Evolutionary conservation across 2,329 filamentous ascomycete genomes (phyloP), one percentile per base, ranked within the genome.

Genomic region (Paramyrothecium sp.): DNA sequence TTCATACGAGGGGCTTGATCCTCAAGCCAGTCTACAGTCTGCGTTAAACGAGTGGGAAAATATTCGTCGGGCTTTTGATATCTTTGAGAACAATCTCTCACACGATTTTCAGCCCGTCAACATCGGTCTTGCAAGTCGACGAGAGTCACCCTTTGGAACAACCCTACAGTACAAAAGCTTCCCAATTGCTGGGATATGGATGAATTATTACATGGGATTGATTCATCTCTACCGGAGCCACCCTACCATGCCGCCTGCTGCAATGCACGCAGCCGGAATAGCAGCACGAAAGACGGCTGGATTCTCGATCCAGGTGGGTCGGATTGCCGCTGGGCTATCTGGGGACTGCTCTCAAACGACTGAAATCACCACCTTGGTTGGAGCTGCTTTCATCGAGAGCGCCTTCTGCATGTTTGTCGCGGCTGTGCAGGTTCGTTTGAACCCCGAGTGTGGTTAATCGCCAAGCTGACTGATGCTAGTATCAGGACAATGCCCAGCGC

Each of bases 231-330:
- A 94, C 58, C 84, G 95, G 34, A 82, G 88, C 1, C 93, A 97
- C 64, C 95, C 95, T 0, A 85, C 84, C 22, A 97, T 97, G 92
- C 94, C 93, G 1, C 92, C 94, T 0, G 88, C 93, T 10, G 90
- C 92, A 38, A 92, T 96, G 85, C 85, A 92, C 65, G 92, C 95
- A 3, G 92, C 92, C 0, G 89, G 89, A 8, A 81, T 96, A 61
- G 87, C 90, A 11, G 91, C 92, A 1, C 78, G 78, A 16, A 84
- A 89, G 53, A 97, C 94, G 1, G 84, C 81, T 3, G 76, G 76
- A 0, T 90, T 86, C 71, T 90, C 92, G 1, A 87, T 87, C 59
- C 82, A 88, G 61, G 86, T 97, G 58, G 93, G 92, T 8, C 86
- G 89, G 21, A 94, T 98, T 56, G 84, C 87, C 2, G 91, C 90